phyloP scores from a whole-genome alignment of 2,329 filamentous ascomycete genomes.

The Xylariales sp. region DNA sequence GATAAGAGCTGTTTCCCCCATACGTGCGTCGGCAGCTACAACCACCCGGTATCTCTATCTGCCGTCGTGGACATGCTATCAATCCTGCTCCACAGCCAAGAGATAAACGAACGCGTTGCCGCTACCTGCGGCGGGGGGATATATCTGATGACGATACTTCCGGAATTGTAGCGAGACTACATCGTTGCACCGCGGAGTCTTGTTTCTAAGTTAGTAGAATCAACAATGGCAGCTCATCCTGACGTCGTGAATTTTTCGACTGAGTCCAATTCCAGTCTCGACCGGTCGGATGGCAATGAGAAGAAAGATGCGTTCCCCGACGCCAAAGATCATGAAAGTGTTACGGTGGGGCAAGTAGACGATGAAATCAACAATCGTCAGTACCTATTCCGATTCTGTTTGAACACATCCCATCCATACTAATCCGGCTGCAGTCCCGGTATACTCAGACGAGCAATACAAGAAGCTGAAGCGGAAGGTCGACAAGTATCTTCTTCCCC shows the following conservation, averaged over 20 bases:
- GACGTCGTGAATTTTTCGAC: conserved; percentile 16
- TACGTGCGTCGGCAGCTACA: too few relatives aligned
- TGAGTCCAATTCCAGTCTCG: conserved; percentile 12
- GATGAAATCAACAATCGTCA: conserved; percentile 8
- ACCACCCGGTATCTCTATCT: too few relatives aligned
- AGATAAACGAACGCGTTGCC: too few relatives aligned
- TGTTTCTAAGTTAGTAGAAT: too few relatives aligned
- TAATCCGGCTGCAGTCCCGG: conserved; percentile 4
- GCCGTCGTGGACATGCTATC: too few relatives aligned
- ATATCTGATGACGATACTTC: too few relatives aligned
- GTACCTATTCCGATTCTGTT: not conserved
- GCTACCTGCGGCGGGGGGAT: too few relatives aligned
- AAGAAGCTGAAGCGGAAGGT: conserved; percentile 34
- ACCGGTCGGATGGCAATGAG: conserved; percentile 11
- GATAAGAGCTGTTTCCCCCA: too few relatives aligned
- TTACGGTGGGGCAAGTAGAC: conserved; percentile 13
- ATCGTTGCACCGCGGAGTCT: too few relatives aligned
- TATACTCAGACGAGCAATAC: conserved; percentile 33
- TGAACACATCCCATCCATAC: not conserved
- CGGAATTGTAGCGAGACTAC: too few relatives aligned
- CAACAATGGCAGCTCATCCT: conserved; percentile 8
- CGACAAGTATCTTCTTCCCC: conserved; percentile 38
- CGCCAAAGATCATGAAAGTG: conserved; percentile 18
- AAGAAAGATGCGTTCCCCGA: conserved; percentile 10
- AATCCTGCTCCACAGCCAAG: too few relatives aligned